Evolutionary conservation across 208 protist genomes (phyloP).

Genomic region (Naegleria gruberi): DNA sequence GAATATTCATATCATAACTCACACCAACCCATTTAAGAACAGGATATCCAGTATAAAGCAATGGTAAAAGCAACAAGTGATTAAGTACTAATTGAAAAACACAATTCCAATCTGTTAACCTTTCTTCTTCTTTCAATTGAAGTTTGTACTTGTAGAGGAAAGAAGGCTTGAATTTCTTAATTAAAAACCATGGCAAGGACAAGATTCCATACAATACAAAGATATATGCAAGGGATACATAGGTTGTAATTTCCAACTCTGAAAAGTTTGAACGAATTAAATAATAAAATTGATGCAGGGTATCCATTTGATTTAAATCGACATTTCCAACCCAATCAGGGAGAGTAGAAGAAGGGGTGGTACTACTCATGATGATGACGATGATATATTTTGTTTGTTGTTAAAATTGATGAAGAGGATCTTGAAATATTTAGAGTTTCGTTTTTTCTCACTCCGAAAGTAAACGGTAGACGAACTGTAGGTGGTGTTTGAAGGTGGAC

Average conservation of each 20-base stretch:
- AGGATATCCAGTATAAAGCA: neutral
- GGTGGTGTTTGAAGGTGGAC: too few relatives aligned
- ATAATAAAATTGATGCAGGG: neutral
- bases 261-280: neutral
- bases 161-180: slow-evolving; percentile 22
- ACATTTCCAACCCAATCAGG: neutral
- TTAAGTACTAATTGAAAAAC: slow-evolving; percentile 35
- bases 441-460: too few relatives aligned
- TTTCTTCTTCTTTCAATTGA: slow-evolving; percentile 22
- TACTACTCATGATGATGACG: too few relatives aligned
- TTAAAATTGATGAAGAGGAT: too few relatives aligned
- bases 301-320: neutral
- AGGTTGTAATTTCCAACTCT: neutral
- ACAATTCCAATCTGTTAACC: slow-evolving; percentile 28
- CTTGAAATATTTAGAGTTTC: too few relatives aligned
- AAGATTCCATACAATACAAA: slow-evolving; percentile 24
- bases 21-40: neutral
- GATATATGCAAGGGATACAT: neutral
- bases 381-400: too few relatives aligned
- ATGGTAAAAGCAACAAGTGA: slow-evolving; percentile 30
- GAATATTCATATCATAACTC: slow-evolving; percentile 16
- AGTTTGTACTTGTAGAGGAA: slow-evolving; percentile 26
- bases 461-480: too few relatives aligned
- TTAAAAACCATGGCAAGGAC: slow-evolving; percentile 30
- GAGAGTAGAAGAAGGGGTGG: neutral